Base-by-base conservation (phyloP, 306 rosid species). In the Pachyrhizus erosus region DNA sequence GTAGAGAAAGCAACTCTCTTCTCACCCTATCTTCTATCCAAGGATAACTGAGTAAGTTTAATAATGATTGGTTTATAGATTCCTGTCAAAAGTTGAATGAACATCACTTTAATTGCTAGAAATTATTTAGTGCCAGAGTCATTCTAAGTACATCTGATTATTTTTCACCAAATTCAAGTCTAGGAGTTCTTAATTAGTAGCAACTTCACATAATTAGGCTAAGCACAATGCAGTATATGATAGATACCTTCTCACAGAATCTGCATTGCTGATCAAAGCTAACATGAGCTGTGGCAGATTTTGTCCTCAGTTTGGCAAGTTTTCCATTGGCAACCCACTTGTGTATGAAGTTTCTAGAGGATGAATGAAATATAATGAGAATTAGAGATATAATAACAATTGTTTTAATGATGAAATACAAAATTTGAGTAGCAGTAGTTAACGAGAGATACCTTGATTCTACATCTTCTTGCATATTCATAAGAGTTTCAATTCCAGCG, bases 401-500 rank as follows among this genome's bases (percentile, higher is more conserved):
- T 7, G 7, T 14, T 70, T 43, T 13, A 74, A n/a, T 42, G 37
- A 45, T 34, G 64, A 77, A 73, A 52, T 54, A n/a, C 27, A n/a
- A 39, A 34, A 17, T 34, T 29, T 46, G 69, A 72, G 51, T 33
- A 48, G 66, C 5, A 58, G 2, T 42, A 58, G 29, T 61, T 81
- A 57, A 21, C 7, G 68, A 64, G 43, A 81, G 42, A 68, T 55
- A 93, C 99, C 97, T 92, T 15, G 92, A 76, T 23, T 85, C 83
- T 34, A 27, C 86, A 71, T 92, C 87, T 42, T 91, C 92, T 87
- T 85, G 90, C 92, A 89, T 89, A 37, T 64, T 84, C 98, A 96
- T 89, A 55, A 96, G 86, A 54, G 89, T 61, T 83, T 96, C 92
- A 80, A 96, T 93, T 83, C 99, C 99, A 84, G 93, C 98, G 80